Percentiles rank a stretch among this genome's conserved stretches.
These are phyloP conservation scores for Ormosia emarginata DNA, from an alignment of 306 rosid genomes.

Conservation along the genomic window DNA sequence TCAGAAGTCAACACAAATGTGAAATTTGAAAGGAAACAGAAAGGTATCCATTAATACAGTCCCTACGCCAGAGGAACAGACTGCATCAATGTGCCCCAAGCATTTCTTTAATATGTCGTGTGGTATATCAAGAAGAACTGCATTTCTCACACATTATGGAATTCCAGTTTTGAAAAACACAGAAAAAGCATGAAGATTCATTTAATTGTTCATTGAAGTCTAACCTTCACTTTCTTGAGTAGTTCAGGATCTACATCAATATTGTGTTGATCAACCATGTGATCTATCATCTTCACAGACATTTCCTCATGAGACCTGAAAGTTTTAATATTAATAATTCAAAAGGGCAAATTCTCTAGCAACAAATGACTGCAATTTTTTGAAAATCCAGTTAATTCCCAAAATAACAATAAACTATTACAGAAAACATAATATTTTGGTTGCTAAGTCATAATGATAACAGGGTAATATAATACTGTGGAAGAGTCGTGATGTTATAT, in stretches of 20 bases:
- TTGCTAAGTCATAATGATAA: background rate
- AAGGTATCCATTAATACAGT: background rate
- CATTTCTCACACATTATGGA: constrained; percentile 4
- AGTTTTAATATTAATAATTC: background rate
- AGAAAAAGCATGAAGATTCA: background rate
- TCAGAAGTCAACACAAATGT: background rate
- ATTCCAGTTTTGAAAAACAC: constrained; percentile 7
- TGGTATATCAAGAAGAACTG: background rate
- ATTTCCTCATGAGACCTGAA: constrained; percentile 55
- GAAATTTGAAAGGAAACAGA: background rate
- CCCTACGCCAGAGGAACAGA: background rate
- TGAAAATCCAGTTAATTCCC: background rate
- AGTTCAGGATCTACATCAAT: constrained; percentile 38
- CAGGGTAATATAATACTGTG: background rate
- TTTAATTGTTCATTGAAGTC: background rate
- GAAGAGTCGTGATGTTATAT: background rate
- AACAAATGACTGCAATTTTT: background rate
- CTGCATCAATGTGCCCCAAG: background rate
- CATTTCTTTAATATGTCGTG: background rate
- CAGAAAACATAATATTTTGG: background rate
- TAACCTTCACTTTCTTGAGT: constrained; percentile 47
- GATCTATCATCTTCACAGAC: constrained; percentile 47
- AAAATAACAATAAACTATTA: background rate
- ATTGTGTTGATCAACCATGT: constrained; percentile 48
- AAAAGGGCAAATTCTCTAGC: constrained; percentile 13